Evolutionary conservation across 495 filamentous ascomycete genomes (phyloP), one percentile per base, ranked within the genome.

Genomic region (Penicillium egyptiacum): DNA sequence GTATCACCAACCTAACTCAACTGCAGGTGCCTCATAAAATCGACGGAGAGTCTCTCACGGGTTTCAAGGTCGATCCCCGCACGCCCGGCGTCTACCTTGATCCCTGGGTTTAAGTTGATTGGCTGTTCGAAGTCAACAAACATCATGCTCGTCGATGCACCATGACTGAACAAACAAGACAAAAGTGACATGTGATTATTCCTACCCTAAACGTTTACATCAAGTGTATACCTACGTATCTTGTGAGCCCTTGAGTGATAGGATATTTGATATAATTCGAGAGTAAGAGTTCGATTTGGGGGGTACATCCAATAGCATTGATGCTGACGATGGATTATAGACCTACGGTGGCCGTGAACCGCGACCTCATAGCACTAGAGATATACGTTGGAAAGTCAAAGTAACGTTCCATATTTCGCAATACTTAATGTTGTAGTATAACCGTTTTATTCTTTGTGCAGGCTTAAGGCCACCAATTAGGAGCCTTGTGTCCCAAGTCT

Each of bases 161-260:
- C 4, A 17, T 40, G 20, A 12, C 17, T 31, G 28, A 35, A 33
- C 52, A 54, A 54, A 54, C 41, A 45, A 16, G 40, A 19, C 52
- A 54, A 54, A 54, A 26, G 10, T 43, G 16, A 35, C 52, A 54
- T 54, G 52, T 54, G 52, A 54, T 45, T 6, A 17, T 4, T 54
- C 16, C 22, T 45, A 42, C 52, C 52, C 52, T 50, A 31, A 17
- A 46, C 22, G 17, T 49, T 44, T 6, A 33, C 26, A 19, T 14
- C n/a, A 28, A 14, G 9, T 10, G 9, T 41, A 12, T n/a, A 39
- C 16, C 14, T 37, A 37, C 4, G 14, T 37, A 39, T 39, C 16
- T 17, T 39, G 35, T 8, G 6, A 17, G 5, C 16, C 35, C 17
- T 6, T 40, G 9, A 1, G 1, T n/a, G 5, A 28, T 28, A 19